Conservation (phyloP, 805 yeast genomes). For the Metschnikowia matae region DNA sequence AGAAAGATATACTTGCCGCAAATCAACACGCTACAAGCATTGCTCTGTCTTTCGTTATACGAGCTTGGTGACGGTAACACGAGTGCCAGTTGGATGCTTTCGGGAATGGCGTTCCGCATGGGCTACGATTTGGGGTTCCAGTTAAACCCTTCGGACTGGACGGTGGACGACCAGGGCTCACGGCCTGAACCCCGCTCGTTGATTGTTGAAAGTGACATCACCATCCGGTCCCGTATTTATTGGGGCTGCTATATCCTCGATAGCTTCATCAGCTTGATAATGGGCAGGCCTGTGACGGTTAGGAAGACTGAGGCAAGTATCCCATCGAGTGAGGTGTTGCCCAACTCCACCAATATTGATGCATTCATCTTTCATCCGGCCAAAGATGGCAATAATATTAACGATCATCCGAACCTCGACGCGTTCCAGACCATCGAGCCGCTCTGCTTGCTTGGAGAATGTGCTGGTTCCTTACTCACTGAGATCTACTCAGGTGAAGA, state of each 20-base stretch:
- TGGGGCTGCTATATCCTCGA: conserved; percentile 19
- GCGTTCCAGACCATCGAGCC: conserved; percentile 16
- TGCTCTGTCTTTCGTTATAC: conserved; percentile 17
- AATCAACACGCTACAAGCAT: conserved; percentile 16
- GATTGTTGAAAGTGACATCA: conserved; percentile 11
- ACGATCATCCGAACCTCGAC: conserved; percentile 11
- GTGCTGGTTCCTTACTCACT: conserved; percentile 16
- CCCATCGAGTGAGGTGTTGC: conserved; percentile 17
- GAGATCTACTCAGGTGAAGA: conserved; percentile 15
- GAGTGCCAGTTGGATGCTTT: conserved; percentile 19
- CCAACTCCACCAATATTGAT: conserved; percentile 14
- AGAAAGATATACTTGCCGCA: conserved; percentile 15
- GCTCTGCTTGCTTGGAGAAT: conserved; percentile 16
- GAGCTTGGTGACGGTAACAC: conserved; percentile 20
- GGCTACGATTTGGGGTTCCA: conserved; percentile 20
- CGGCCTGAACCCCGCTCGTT: neutral
- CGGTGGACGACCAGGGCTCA: conserved; percentile 1
- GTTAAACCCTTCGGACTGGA: conserved; percentile 18
- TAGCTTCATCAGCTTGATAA: conserved; percentile 17
- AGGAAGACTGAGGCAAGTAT: conserved; percentile 17
- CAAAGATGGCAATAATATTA: neutral
- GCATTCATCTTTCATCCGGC: conserved; percentile 11
- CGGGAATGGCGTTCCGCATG: conserved; percentile 21
- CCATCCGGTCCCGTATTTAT: conserved; percentile 17
- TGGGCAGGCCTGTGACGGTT: conserved; percentile 20